Percentiles rank a stretch among this genome's conserved stretches.
These are phyloP conservation scores for Hypholoma fasciculare DNA, from an alignment of 768 basidiomycete species.

Conservation along the genomic window DNA sequence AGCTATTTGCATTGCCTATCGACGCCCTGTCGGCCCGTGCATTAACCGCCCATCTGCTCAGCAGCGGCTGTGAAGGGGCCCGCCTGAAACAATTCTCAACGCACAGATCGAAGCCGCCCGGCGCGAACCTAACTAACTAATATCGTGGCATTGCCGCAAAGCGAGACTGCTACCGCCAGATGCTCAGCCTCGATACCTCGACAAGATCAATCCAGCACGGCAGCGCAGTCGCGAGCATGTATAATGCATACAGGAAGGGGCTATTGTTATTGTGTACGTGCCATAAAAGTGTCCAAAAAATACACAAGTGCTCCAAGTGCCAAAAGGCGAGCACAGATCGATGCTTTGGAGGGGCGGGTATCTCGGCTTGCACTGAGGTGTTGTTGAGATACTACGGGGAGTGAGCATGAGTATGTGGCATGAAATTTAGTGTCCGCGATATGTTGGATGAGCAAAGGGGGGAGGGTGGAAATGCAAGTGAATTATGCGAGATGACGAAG, in stretches of 20 bases:
- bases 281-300: neutral
- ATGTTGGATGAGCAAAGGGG: slow-evolving; percentile 14
- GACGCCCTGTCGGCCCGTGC: slow-evolving; percentile 1
- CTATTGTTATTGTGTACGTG: neutral
- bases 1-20: slow-evolving; percentile 1
- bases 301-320: neutral
- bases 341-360: neutral
- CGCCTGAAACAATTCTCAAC: no score
- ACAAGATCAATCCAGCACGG: neutral
- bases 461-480: slow-evolving; percentile 10
- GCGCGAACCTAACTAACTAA: no score
- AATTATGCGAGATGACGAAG: slow-evolving; percentile 13
- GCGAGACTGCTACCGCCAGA: neutral
- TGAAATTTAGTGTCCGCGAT: slow-evolving; percentile 12
- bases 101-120: no score
- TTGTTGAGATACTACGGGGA: neutral
- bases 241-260: neutral
- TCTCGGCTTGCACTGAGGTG: neutral
- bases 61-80: neutral
- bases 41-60: neutral
- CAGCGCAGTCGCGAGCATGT: neutral
- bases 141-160: neutral
- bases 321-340: neutral
- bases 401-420: slow-evolving; percentile 12
- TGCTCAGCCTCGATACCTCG: neutral